phyloP scores from a whole-genome alignment of 2,329 filamentous ascomycete genomes.

The Cladosporium sp. region DNA sequence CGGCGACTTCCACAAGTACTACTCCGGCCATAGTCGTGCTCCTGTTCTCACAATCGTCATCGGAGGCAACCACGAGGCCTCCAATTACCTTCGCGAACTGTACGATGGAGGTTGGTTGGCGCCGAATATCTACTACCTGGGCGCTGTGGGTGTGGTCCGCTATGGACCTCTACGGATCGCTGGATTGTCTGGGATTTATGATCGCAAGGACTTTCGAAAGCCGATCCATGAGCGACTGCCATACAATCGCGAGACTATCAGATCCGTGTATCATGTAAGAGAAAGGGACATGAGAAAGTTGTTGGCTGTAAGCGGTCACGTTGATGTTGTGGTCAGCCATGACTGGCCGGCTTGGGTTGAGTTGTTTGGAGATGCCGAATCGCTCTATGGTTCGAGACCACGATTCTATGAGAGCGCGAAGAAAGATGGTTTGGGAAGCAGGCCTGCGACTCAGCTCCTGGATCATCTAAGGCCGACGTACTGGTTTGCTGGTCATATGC shows the following conservation, averaged over 20 bases:
- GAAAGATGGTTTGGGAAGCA: slow-evolving; percentile 71
- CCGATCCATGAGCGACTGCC: slow-evolving; percentile 81
- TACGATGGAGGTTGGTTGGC: slow-evolving; percentile 97
- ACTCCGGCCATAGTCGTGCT: slow-evolving; percentile 69
- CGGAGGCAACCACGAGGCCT: slow-evolving; percentile 92
- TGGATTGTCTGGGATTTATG: slow-evolving; percentile 92
- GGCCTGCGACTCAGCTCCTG: slow-evolving; percentile 74
- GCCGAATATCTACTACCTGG: slow-evolving; percentile 95
- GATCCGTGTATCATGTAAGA: slow-evolving; percentile 81
- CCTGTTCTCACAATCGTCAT: slow-evolving; percentile 94
- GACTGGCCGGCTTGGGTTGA: slow-evolving; percentile 79
- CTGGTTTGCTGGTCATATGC: slow-evolving; percentile 90
- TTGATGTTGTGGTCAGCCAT: slow-evolving; percentile 88
- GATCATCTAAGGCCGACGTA: slow-evolving; percentile 74
- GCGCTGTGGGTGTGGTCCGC: slow-evolving; percentile 81
- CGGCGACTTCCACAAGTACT: slow-evolving; percentile 92
- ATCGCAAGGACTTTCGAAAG: slow-evolving; percentile 80
- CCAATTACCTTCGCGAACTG: slow-evolving; percentile 83
- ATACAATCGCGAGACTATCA: slow-evolving; percentile 71
- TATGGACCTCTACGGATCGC: slow-evolving; percentile 82
- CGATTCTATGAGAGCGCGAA: slow-evolving; percentile 71
- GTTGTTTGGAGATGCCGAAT: slow-evolving; percentile 56
- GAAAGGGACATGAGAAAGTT: slow-evolving; percentile 90
- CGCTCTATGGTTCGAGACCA: slow-evolving; percentile 50
- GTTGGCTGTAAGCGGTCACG: slow-evolving; percentile 74